phyloP scores from a whole-genome alignment of 257 asterid species.

The Eustoma russellianum region DNA sequence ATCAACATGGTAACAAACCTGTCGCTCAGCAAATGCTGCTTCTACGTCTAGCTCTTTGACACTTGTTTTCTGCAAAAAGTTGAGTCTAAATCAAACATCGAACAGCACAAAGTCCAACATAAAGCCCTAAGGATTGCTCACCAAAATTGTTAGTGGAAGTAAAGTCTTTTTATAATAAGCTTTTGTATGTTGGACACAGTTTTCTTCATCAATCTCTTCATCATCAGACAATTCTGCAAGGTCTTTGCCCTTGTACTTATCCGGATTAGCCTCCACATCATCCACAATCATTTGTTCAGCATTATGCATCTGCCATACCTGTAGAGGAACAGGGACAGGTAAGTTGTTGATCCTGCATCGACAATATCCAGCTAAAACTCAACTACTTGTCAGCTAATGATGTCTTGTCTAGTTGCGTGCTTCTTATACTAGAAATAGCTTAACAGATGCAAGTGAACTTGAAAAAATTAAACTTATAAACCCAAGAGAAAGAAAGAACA shows the following conservation, averaged over 20 bases:
- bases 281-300: slow-evolving; percentile 97
- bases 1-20: slow-evolving; percentile 40
- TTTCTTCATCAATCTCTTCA: slow-evolving; percentile 68
- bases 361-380: background rate
- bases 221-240: slow-evolving; percentile 62
- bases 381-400: background rate
- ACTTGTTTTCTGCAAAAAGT: slow-evolving; percentile 54
- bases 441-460: too few species aligned
- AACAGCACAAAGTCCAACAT: slow-evolving; percentile 4
- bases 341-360: background rate
- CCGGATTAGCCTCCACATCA: slow-evolving; percentile 72
- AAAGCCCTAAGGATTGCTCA: slow-evolving; percentile 18
- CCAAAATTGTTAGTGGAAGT: slow-evolving; percentile 60
- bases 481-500: too few species aligned
- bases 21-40: slow-evolving; percentile 90
- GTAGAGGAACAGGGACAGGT: slow-evolving; percentile 15
- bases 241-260: slow-evolving; percentile 54
- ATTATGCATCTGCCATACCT: slow-evolving; percentile 90
- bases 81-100: slow-evolving; percentile 21
- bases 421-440: too few species aligned
- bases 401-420: too few species aligned
- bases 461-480: too few species aligned
- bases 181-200: slow-evolving; percentile 48
- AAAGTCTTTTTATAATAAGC: slow-evolving; percentile 58
- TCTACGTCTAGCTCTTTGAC: slow-evolving; percentile 82